Evolutionary conservation across 139 green algal species (phyloP).

Genomic region (Chlorella ohadii): DNA sequence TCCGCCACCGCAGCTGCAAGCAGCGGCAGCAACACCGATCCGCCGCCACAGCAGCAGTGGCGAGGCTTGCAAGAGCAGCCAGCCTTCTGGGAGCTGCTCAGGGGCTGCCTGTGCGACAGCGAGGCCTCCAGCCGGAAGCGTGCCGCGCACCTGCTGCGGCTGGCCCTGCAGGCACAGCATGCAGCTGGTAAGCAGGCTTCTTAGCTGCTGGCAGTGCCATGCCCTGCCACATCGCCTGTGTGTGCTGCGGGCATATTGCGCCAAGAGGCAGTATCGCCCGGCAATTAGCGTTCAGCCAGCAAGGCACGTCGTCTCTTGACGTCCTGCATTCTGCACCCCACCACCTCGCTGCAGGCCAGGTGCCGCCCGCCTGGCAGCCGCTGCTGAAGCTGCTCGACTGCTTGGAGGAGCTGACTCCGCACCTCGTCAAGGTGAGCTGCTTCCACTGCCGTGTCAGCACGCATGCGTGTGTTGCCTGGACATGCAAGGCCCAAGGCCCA

Average conservation of each 20-base stretch:
- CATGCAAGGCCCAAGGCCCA: too few species aligned
- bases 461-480: too few species aligned
- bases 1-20: neutral
- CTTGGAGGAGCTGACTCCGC: constrained; percentile 38
- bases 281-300: too few species aligned
- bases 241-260: neutral
- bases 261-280: too few species aligned
- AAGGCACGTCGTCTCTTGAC: too few species aligned
- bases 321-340: neutral
- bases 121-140: constrained; percentile 40
- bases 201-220: too few species aligned
- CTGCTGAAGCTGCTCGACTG: constrained; percentile 36
- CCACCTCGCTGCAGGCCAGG: neutral
- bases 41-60: neutral
- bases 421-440: constrained; percentile 24
- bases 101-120: neutral
- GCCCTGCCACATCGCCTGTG: too few species aligned
- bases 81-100: constrained; percentile 24
- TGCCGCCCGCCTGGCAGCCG: constrained; percentile 7
- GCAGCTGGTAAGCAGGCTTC: neutral
- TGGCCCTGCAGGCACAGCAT: neutral
- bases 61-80: neutral
- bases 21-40: neutral
- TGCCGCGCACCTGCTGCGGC: constrained; percentile 33
- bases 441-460: neutral